Evolutionary conservation across 1,284 basidiomycete species (phyloP).

Genomic region (Ustilago crameri): DNA sequence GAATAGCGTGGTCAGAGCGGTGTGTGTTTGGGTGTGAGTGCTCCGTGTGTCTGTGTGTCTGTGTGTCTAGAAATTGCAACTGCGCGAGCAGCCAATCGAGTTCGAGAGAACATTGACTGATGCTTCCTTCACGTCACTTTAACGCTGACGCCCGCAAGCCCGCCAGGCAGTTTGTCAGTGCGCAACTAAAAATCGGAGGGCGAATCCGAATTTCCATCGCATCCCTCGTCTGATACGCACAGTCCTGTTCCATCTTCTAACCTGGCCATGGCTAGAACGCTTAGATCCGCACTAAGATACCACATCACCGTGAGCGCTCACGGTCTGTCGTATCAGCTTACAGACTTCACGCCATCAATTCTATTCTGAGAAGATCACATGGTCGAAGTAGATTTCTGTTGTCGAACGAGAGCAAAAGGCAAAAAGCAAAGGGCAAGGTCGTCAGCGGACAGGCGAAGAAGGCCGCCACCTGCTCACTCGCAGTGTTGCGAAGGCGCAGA

Average conservation of each 20-base stretch:
- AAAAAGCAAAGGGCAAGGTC: too few species aligned
- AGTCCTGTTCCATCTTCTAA: not conserved
- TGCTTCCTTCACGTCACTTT: constrained; percentile 7
- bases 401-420: too few species aligned
- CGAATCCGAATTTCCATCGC: constrained; percentile 1
- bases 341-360: too few species aligned
- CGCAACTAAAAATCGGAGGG: constrained; percentile 12
- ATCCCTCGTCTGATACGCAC: not conserved
- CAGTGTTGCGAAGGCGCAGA: too few species aligned
- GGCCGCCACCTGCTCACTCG: not conserved
- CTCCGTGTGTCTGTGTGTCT: too few species aligned
- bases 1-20: not conserved
- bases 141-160: not conserved
- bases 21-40: not conserved
- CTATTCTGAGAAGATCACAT: too few species aligned
- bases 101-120: constrained; percentile 7
- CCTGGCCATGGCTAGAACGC: not conserved
- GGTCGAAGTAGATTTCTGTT: too few species aligned
- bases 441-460: constrained; percentile 5
- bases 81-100: not conserved
- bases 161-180: constrained; percentile 10
- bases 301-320: too few species aligned
- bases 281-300: not conserved
- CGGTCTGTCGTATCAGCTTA: too few species aligned
- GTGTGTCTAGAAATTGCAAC: constrained; percentile 1